Evolutionary conservation across 1,139 yeast genomes (phyloP).

Genomic region (Petasospora fabianii): DNA sequence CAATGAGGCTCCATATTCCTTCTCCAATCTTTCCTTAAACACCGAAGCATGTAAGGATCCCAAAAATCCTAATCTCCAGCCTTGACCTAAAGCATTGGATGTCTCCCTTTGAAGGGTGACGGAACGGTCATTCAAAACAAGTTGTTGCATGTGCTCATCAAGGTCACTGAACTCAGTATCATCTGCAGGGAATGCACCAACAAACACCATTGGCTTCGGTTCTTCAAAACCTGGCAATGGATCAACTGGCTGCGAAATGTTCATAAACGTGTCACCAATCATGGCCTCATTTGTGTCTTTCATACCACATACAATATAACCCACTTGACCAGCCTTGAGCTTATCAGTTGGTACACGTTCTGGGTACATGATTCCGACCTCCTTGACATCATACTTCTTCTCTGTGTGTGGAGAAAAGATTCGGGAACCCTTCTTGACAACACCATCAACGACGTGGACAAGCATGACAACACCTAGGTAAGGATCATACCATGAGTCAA

Average conservation of each 20-base stretch:
- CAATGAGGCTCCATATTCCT: conserved; percentile 89
- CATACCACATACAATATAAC: conserved; percentile 92
- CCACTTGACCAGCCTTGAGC: conserved; percentile 88
- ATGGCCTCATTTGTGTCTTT: conserved; percentile 81
- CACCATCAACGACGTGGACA: conserved; percentile 83
- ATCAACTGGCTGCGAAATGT: conserved; percentile 60
- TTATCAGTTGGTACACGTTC: conserved; percentile 62
- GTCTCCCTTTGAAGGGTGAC: conserved; percentile 88
- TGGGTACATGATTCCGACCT: conserved; percentile 94
- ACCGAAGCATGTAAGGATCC: conserved; percentile 96
- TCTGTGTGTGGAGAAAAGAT: conserved; percentile 76
- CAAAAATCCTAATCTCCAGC: conserved; percentile 94
- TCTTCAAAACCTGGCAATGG: conserved; percentile 95
- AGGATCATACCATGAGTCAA: conserved; percentile 96
- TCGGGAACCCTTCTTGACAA: conserved; percentile 66
- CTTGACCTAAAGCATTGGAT: conserved; percentile 92
- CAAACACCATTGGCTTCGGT: conserved; percentile 97
- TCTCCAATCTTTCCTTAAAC: conserved; percentile 84
- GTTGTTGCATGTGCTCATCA: conserved; percentile 85
- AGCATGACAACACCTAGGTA: conserved; percentile 91
- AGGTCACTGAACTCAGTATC: conserved; percentile 85
- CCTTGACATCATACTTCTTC: conserved; percentile 78
- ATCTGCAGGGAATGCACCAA: conserved; percentile 97
- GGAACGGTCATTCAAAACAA: conserved; percentile 87
- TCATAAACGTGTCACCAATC: conserved; percentile 88